Base-by-base conservation (phyloP, 2,329 filamentous ascomycete genomes). In the Cordyceps pruinosa region DNA sequence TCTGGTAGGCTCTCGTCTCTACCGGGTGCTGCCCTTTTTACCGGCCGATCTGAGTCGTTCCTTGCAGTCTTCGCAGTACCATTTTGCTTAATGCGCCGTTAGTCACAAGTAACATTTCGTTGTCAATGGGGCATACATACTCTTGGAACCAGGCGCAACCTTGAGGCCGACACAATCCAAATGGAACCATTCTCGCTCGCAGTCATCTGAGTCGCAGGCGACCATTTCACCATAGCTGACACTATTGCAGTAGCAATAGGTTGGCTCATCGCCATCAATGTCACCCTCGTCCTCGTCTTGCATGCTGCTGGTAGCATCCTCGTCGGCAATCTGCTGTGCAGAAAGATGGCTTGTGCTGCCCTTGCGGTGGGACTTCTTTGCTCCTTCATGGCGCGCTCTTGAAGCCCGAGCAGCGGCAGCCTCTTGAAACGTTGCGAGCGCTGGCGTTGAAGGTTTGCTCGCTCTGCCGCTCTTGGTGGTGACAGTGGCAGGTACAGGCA, bases 221-320 rank as follows among this genome's bases (percentile, higher is more conserved):
- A 92, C 87, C 89, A 92, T 92, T 72, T 90, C 88, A 21, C 89
- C 88, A 66, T 90, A 92, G 65, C 87, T 90, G 56, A 90, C 85
- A 48, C 85, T 82, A 64, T 90, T 87, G 69, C 89, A 91, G 72
- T 89, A 89, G 70, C 89, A 90, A 70, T 92, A 92, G 15, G 84
- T 78, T 37, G 85, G 86, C 68, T 92, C 88, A 61, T 88, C 83
- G 4, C 80, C 83, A 60, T 87, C 86, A 37, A 87, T 84, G 8
- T 84, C 83, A 13, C 84, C 85, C 15, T 73, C 73, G 9, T 73
- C 73, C 15, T 68, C 66, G 7, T 64, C 67, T 51, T 73, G 73
- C 56, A 71, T 70, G 61, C 73, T 76, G 55, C 72, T 75, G 39
- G 69, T 73, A 2, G 70, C 69, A 58, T 76, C 75, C 56, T 77